Conservation (phyloP, 495 filamentous ascomycete species). For the Talaromyces wortmannii region DNA sequence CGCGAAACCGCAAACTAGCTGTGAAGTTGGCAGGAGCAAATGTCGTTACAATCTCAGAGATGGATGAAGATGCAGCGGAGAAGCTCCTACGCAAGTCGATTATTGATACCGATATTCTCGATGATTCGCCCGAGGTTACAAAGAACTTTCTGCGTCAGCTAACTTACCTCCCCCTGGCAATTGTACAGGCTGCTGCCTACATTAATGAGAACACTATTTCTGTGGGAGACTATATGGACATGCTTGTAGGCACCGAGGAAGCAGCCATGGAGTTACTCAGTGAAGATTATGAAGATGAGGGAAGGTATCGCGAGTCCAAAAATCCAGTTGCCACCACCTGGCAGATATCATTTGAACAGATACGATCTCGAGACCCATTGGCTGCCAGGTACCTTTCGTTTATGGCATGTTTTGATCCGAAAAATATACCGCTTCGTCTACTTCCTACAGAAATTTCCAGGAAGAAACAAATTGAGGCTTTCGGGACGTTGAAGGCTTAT, state of each 20-base stretch:
- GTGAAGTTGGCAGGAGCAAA: conserved; percentile 5
- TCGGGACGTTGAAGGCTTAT: conserved; percentile 20
- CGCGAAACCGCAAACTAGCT: conserved; percentile 15
- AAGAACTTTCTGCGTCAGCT: conserved; percentile 20
- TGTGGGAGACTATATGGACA: conserved; percentile 26
- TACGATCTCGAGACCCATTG: conserved; percentile 15
- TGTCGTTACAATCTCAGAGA: conserved; percentile 13
- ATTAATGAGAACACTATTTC: conserved; percentile 28
- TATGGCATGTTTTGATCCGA: conserved; percentile 25
- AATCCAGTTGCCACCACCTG: conserved; percentile 42
- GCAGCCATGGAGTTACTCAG: conserved; percentile 22
- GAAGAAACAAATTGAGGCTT: conserved; percentile 14
- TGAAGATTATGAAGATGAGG: conserved; percentile 29
- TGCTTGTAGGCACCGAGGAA: conserved; percentile 23
- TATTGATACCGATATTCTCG: conserved; percentile 6
- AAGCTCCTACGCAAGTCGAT: conserved; percentile 15
- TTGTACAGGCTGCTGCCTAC: conserved; percentile 38
- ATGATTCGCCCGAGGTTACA: neutral
- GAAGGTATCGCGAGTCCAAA: conserved; percentile 21
- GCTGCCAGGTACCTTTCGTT: conserved; percentile 27
- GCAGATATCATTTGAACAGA: conserved; percentile 38
- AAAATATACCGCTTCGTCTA: conserved; percentile 29
- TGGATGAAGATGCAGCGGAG: conserved; percentile 15
- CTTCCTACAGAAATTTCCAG: conserved; percentile 7
- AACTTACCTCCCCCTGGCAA: conserved; percentile 34